Percentiles rank a stretch among this genome's conserved stretches.
These are phyloP conservation scores for Rhynchospora tenuis DNA, from an alignment of 176 grass and related monocot species.

Conservation along the genomic window DNA sequence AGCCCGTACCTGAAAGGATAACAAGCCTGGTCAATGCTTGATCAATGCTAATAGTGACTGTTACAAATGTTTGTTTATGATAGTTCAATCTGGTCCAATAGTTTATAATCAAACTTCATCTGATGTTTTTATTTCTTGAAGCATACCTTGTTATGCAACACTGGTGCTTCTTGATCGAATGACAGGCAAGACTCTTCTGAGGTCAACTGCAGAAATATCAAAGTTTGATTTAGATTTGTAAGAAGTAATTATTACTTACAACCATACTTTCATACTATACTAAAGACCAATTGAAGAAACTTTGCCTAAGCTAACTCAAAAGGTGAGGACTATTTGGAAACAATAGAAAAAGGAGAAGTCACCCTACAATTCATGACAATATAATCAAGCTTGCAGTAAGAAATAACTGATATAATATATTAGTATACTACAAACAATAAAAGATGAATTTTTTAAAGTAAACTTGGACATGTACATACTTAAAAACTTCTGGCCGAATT, in stretches of 20 bases:
- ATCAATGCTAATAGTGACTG: not conserved
- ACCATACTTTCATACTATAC: not conserved
- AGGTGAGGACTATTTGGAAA: not conserved
- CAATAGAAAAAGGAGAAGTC: not conserved
- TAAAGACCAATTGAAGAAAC: not conserved
- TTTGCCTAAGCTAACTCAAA: not conserved
- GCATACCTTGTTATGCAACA: conserved; percentile 85
- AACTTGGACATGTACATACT: not conserved
- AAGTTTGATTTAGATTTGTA: not conserved
- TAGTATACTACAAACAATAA: not conserved
- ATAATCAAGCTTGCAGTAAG: not conserved
- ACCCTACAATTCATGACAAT: not conserved
- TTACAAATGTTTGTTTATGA: conserved; percentile 41
- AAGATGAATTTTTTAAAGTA: not conserved
- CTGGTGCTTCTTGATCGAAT: conserved; percentile 72
- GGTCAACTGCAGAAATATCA: conserved; percentile 47
- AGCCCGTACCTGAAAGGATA: conserved; percentile 58
- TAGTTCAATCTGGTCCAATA: conserved; percentile 20
- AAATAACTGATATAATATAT: not conserved
- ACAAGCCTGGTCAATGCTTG: not conserved
- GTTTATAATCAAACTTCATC: not conserved
- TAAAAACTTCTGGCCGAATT: not conserved
- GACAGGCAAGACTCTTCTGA: conserved; percentile 77
- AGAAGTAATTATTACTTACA: not conserved
- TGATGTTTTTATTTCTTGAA: not conserved